Base-by-base conservation (phyloP, 2,329 filamentous ascomycete species). In the Trichoderma hamatum region DNA sequence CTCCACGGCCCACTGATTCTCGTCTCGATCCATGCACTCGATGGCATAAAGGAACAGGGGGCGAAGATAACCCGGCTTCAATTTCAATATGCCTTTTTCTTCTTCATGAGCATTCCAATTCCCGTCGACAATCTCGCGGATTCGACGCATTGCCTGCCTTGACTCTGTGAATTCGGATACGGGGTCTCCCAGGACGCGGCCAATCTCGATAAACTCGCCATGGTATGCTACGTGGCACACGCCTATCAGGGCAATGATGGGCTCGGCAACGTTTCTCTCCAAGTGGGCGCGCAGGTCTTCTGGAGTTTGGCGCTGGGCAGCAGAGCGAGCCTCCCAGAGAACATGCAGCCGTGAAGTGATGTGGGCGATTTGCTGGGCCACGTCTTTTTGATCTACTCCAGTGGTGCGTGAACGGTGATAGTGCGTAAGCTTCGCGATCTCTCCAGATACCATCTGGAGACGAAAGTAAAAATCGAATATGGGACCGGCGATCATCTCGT, bases 391-490 rank as follows among this genome's bases (percentile, higher is more conserved):
- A 21, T 75, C 74, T 7, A 28, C 55, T 5, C 69, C 69, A 3
- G 70, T 73, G n/a, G 67, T 73, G 19, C 73, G 72, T 16, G 74
- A 73, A 24, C 73, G 74, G 52, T 72, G 74, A 43, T 75, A 75
- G 32, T 74, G 74, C 10, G 72, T 74, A 14, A 73, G 30, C 5
- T 69, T 51, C 7, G 71, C 71, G 16, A 74, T 70, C n/a, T 72
- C 55, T 9, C 68, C 68, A 1, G 73, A 74, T 5, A 75, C 49
- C 6, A 65, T 59, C 63, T 75, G 73, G 6, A 75, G 71, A 6
- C 56, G 67, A 46, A 70, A 71, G 62, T 75, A 75, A 43, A 74
- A 74, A 2, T 70, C 67, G 51, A 73, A 74, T 2, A 74, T 52
- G 0, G 73, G 72, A 13, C 63, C 63, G 43, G 69, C 65, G 14